Evolutionary conservation across 73 alveolate genomes (phyloP).

Genomic region (Paramecium caudatum): DNA sequence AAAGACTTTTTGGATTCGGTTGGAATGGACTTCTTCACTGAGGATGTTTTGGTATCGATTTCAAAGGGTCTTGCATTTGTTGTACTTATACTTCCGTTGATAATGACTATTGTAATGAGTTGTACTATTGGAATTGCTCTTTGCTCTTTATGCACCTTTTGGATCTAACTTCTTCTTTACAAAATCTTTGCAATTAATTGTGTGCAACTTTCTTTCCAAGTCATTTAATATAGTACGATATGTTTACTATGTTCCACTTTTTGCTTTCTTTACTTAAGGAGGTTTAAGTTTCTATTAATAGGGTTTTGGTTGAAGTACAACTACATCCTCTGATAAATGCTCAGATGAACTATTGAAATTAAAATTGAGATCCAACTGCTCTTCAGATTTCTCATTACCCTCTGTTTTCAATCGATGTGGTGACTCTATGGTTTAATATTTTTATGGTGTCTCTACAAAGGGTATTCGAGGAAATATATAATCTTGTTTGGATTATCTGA

Average conservation of each 20-base stretch:
- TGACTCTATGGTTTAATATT: slow-evolving; percentile 37
- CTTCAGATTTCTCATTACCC: slow-evolving; percentile 67
- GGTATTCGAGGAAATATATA: slow-evolving; percentile 66
- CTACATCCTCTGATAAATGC: slow-evolving; percentile 63
- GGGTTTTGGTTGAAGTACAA: slow-evolving; percentile 15
- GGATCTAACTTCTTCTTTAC: slow-evolving; percentile 24
- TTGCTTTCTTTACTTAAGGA: slow-evolving; percentile 9
- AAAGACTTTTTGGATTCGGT: slow-evolving; percentile 39
- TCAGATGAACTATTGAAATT: slow-evolving; percentile 68
- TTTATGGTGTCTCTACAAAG: not conserved
- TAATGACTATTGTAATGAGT: slow-evolving; percentile 63
- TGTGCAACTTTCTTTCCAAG: slow-evolving; percentile 57
- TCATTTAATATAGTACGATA: slow-evolving; percentile 46
- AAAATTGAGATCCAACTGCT: slow-evolving; percentile 54
- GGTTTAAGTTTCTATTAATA: slow-evolving; percentile 56
- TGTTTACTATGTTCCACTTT: slow-evolving; percentile 19
- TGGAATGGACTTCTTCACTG: slow-evolving; percentile 67
- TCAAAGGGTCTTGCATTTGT: slow-evolving; percentile 46
- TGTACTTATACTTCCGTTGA: slow-evolving; percentile 39
- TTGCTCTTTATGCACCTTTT: slow-evolving; percentile 44
- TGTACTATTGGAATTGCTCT: slow-evolving; percentile 62
- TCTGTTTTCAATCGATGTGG: slow-evolving; percentile 66
- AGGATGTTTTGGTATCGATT: slow-evolving; percentile 36
- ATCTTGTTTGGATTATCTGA: slow-evolving; percentile 15
- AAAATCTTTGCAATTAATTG: slow-evolving; percentile 63